Percentiles rank a stretch among this genome's conserved stretches.
These are phyloP conservation scores for Schoenoplectus triqueter DNA, from an alignment of 202 grass and related monocot genomes.

Conservation along the genomic window DNA sequence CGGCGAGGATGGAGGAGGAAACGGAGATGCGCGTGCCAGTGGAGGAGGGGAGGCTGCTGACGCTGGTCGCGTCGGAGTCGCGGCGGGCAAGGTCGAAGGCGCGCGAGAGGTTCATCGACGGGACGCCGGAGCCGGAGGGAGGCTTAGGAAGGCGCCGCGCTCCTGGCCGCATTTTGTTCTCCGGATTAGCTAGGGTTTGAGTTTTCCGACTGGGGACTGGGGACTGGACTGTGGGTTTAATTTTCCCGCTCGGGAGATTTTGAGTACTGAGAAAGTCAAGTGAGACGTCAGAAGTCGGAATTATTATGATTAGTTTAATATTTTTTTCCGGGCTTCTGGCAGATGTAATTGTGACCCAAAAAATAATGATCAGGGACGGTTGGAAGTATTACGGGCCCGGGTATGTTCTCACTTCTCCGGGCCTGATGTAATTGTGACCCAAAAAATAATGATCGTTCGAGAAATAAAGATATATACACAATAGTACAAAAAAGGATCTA, in stretches of 20 bases:
- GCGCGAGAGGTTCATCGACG: slow-evolving; percentile 51
- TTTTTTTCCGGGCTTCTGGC: too few species aligned
- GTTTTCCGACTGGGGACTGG: background rate
- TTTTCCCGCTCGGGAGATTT: slow-evolving; percentile 6
- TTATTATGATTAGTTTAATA: too few species aligned
- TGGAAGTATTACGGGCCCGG: too few species aligned
- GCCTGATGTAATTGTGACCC: too few species aligned
- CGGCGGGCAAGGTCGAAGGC: slow-evolving; percentile 62
- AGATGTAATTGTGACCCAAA: too few species aligned
- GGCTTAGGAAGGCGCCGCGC: slow-evolving; percentile 47
- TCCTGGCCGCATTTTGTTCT: slow-evolving; percentile 35
- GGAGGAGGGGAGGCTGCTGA: slow-evolving; percentile 57
- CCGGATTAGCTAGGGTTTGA: background rate
- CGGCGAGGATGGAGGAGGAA: slow-evolving; percentile 46
- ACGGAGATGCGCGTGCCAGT: slow-evolving; percentile 26
- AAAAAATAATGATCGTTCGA: too few species aligned
- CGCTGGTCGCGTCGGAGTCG: slow-evolving; percentile 72
- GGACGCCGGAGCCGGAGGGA: slow-evolving; percentile 21
- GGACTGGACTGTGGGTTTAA: background rate
- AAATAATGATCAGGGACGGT: too few species aligned
- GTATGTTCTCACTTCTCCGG: too few species aligned
- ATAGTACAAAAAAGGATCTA: too few species aligned
- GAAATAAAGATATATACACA: too few species aligned
- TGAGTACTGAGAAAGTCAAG: background rate
- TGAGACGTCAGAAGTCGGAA: too few species aligned